phyloP scores from a whole-genome alignment of 768 basidiomycete species.

The Tylopilus rubrobrunneus region DNA sequence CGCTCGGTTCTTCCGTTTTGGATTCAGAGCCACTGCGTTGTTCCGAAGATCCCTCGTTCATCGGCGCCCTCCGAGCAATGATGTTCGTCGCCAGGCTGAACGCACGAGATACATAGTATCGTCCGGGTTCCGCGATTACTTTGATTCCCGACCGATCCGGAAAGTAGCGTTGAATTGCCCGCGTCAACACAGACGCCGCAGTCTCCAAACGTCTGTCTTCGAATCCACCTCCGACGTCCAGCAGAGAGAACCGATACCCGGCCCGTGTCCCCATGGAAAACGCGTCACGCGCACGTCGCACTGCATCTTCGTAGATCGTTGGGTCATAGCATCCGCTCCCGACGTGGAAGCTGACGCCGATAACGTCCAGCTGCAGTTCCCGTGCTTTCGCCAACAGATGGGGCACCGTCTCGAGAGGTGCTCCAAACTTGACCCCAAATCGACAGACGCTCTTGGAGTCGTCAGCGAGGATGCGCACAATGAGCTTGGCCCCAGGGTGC shows the following conservation, averaged over 20 bases:
- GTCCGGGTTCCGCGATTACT: slow-evolving; percentile 93
- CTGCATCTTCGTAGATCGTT: slow-evolving; percentile 83
- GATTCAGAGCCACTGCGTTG: slow-evolving; percentile 12
- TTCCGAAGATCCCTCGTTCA: slow-evolving; percentile 32
- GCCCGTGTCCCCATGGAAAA: slow-evolving; percentile 83
- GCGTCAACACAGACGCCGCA: slow-evolving; percentile 65
- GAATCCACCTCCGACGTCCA: slow-evolving; percentile 97
- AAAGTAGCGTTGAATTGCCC: slow-evolving; percentile 76
- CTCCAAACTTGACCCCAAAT: slow-evolving; percentile 96
- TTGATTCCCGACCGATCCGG: slow-evolving; percentile 63
- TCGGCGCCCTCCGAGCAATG: slow-evolving; percentile 78
- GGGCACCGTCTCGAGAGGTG: slow-evolving; percentile 76
- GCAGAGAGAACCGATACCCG: slow-evolving; percentile 78
- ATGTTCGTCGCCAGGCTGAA: slow-evolving; percentile 92
- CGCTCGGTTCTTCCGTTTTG: slow-evolving; percentile 42
- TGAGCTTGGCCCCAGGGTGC: slow-evolving; percentile 79
- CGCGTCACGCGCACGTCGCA: slow-evolving; percentile 73
- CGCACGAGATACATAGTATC: slow-evolving; percentile 90
- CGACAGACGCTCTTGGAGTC: slow-evolving; percentile 93
- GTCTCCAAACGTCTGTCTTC: slow-evolving; percentile 83
- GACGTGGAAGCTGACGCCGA: slow-evolving; percentile 97
- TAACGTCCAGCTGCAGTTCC: slow-evolving; percentile 76
- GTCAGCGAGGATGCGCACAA: slow-evolving; percentile 96
- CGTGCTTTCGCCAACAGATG: slow-evolving; percentile 74
- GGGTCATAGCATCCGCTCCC: slow-evolving; percentile 97